These are phyloP conservation scores for Tetrahymena thermophila DNA, from an alignment of 73 alveolate species.

Conservation along the genomic window DNA sequence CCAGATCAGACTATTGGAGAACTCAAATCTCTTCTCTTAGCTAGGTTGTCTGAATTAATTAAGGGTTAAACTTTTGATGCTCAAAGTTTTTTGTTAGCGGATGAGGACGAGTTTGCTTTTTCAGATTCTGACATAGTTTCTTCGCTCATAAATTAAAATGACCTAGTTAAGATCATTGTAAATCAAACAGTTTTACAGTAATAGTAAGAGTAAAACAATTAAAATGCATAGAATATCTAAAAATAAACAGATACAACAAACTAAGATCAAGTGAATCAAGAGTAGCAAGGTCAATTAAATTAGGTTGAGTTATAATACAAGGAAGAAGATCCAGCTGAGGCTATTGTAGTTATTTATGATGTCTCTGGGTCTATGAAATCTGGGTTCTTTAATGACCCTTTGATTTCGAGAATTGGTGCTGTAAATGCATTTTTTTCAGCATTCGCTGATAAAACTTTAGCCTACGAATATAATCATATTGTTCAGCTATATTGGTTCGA, in stretches of 20 bases:
- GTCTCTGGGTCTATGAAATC: constrained; percentile 49
- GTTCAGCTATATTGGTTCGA: constrained; percentile 32
- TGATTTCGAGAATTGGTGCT: constrained; percentile 48
- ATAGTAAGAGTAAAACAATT: neutral
- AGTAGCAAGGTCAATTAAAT: neutral
- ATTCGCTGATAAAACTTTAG: constrained; percentile 47
- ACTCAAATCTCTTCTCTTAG: neutral
- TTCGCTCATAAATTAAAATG: neutral
- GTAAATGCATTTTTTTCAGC: constrained; percentile 44
- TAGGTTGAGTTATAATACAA: neutral
- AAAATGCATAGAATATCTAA: too few species aligned
- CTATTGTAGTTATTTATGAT: constrained; percentile 48
- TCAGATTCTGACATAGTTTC: neutral
- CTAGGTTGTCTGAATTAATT: neutral
- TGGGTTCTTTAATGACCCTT: constrained; percentile 21
- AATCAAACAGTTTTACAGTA: neutral
- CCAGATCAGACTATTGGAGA: neutral
- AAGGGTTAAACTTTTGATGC: neutral
- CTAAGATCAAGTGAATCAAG: neutral
- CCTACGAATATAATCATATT: constrained; percentile 36
- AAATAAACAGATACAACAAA: neutral
- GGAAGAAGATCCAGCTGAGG: constrained; percentile 48
- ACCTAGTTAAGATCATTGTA: neutral
- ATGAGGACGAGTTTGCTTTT: neutral
- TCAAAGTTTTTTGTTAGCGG: neutral